Evolutionary conservation across 2,329 filamentous ascomycete genomes (phyloP).

Genomic region (Exophiala sideris): DNA sequence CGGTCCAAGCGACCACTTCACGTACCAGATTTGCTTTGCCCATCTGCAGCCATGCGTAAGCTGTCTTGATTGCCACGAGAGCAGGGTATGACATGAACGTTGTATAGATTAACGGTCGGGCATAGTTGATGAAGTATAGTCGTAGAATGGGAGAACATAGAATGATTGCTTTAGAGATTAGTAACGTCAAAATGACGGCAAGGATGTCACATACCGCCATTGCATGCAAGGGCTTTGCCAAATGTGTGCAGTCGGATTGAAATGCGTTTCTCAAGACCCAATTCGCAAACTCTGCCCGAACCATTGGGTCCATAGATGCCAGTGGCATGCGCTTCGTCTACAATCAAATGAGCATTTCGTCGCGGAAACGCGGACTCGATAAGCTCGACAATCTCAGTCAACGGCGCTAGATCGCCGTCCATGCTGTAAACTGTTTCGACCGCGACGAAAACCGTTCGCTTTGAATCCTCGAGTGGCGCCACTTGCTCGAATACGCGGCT

Average conservation of each 20-base stretch:
- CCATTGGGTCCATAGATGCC: constrained; percentile 52
- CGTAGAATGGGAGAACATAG: constrained; percentile 60
- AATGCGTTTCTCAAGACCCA: constrained; percentile 51
- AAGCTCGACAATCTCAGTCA: constrained; percentile 57
- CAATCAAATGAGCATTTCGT: constrained; percentile 55
- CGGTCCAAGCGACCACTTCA: constrained; percentile 18
- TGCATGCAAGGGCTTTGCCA: constrained; percentile 56
- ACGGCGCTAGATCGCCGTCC: constrained; percentile 71
- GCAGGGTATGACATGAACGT: constrained; percentile 64
- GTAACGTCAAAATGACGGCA: neutral
- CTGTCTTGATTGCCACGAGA: constrained; percentile 56
- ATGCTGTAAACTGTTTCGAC: constrained; percentile 76
- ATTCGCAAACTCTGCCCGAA: constrained; percentile 47
- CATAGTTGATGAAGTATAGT: constrained; percentile 70
- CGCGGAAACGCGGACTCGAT: constrained; percentile 55
- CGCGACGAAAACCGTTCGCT: constrained; percentile 60
- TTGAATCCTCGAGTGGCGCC: neutral
- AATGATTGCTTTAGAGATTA: constrained; percentile 49
- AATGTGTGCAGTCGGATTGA: constrained; percentile 52
- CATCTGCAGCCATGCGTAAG: constrained; percentile 55
- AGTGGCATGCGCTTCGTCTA: constrained; percentile 57
- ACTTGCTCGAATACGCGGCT: constrained; percentile 34
- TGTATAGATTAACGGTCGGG: constrained; percentile 71
- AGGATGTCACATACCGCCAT: constrained; percentile 58
- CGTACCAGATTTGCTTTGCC: constrained; percentile 49